These are phyloP conservation scores for Tothia fuscella DNA, from an alignment of 2,329 filamentous ascomycete genomes.

Conservation along the genomic window DNA sequence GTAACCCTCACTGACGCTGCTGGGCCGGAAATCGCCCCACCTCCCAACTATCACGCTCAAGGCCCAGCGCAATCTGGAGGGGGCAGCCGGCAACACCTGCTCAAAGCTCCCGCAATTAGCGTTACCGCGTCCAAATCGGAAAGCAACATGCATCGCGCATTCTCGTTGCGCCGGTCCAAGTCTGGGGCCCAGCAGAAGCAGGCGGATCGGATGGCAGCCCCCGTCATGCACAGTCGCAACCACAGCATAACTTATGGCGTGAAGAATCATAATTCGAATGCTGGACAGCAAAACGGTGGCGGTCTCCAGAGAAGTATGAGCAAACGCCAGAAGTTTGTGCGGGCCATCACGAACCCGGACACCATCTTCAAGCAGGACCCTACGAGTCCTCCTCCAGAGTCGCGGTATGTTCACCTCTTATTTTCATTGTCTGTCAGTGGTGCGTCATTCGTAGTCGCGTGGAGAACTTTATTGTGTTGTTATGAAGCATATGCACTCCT, in stretches of 20 bases:
- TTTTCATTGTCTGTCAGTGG: background rate
- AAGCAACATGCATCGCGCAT: constrained; percentile 5
- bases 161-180: constrained; percentile 7
- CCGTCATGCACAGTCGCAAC: constrained; percentile 1
- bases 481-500: too few species aligned
- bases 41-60: too few species aligned
- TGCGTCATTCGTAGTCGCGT: background rate
- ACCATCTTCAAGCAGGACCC: constrained; percentile 8
- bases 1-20: too few species aligned
- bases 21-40: too few species aligned
- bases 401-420: constrained; percentile 5
- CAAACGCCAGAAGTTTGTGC: constrained; percentile 8
- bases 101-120: background rate
- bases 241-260: constrained; percentile 1
- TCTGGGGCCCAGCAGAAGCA: background rate
- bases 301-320: constrained; percentile 2
- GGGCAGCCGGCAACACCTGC: background rate
- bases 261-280: background rate
- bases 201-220: background rate
- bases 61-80: too few species aligned
- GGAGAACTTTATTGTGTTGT: too few species aligned
- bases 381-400: constrained; percentile 5
- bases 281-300: constrained; percentile 3
- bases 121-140: constrained; percentile 1
- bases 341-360: constrained; percentile 10